Conservation (phyloP, 1,139 yeast species). For the Starmera stellimalicola region DNA sequence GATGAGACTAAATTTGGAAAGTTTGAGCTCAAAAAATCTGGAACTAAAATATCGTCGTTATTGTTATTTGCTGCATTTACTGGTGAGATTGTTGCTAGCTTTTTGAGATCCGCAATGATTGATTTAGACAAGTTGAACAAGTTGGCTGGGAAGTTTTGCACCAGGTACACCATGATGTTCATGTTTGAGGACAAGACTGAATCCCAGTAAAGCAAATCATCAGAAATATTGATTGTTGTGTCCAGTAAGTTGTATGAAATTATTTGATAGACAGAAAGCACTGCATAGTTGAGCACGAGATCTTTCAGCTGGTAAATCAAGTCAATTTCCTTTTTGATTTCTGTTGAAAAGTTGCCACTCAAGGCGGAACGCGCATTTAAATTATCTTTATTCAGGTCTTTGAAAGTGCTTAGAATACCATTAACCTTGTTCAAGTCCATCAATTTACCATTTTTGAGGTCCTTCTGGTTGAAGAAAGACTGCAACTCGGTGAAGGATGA, state of each 20-base stretch:
- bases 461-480: not conserved
- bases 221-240: constrained; percentile 22
- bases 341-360: too few species aligned
- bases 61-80: constrained; percentile 3
- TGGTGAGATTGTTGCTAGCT: constrained; percentile 5
- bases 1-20: constrained; percentile 7
- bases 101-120: constrained; percentile 14
- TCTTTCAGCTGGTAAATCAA: constrained; percentile 20
- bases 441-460: constrained; percentile 2
- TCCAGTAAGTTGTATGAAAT: constrained; percentile 21
- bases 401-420: constrained; percentile 15
- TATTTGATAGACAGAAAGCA: constrained; percentile 18
- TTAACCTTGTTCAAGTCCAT: constrained; percentile 11
- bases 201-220: constrained; percentile 22
- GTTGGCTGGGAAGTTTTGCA: constrained; percentile 26
- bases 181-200: constrained; percentile 18
- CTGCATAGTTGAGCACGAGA: constrained; percentile 19
- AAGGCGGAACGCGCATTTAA: too few species aligned
- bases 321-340: constrained; percentile 12
- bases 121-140: constrained; percentile 6
- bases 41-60: constrained; percentile 6
- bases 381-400: too few species aligned
- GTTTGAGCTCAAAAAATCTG: constrained; percentile 6
- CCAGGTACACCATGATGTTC: constrained; percentile 21
- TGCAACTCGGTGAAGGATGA: constrained; percentile 5